A percentile compares a stretch with the other conserved stretches of the same genome.
phyloP scores from a whole-genome alignment of 2,329 filamentous ascomycete species.

The Clarireedia hainanense region DNA sequence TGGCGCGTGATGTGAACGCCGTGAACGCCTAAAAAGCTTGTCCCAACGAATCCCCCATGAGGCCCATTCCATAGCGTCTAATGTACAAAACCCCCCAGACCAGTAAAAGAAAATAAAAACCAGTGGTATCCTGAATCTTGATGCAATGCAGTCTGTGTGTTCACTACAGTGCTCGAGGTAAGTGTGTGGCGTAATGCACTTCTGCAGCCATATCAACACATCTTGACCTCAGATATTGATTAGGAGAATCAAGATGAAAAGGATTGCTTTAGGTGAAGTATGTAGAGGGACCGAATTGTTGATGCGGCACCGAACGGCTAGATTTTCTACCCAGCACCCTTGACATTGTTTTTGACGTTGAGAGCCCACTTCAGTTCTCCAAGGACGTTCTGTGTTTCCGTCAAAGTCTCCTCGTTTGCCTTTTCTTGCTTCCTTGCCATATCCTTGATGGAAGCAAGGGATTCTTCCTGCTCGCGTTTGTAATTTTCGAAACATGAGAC shows the following conservation, averaged over 20 bases:
- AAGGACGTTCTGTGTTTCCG: constrained; percentile 51
- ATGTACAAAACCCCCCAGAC: constrained; percentile 1
- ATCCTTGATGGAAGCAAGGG: constrained; percentile 50
- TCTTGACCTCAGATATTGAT: neutral
- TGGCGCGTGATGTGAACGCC: neutral
- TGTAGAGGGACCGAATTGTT: neutral
- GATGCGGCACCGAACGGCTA: too few relatives aligned
- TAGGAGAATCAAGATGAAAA: neutral
- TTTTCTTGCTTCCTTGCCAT: constrained; percentile 49
- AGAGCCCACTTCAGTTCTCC: constrained; percentile 68
- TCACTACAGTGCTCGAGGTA: neutral
- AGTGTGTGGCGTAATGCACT: neutral
- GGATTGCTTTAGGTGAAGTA: neutral
- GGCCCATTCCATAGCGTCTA: constrained; percentile 5
- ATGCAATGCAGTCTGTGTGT: constrained; percentile 10
- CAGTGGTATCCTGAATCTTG: constrained; percentile 8
- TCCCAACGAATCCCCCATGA: constrained; percentile 2
- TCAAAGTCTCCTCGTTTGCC: constrained; percentile 51
- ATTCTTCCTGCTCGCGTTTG: constrained; percentile 55
- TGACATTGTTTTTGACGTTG: constrained; percentile 55
- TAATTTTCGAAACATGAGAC: constrained; percentile 53
- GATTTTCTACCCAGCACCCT: constrained; percentile 40
- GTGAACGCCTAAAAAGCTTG: neutral
- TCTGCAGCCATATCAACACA: neutral
- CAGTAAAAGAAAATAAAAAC: neutral